Conservation (phyloP, 2,329 filamentous ascomycete genomes). For the Fusarium sp. region DNA sequence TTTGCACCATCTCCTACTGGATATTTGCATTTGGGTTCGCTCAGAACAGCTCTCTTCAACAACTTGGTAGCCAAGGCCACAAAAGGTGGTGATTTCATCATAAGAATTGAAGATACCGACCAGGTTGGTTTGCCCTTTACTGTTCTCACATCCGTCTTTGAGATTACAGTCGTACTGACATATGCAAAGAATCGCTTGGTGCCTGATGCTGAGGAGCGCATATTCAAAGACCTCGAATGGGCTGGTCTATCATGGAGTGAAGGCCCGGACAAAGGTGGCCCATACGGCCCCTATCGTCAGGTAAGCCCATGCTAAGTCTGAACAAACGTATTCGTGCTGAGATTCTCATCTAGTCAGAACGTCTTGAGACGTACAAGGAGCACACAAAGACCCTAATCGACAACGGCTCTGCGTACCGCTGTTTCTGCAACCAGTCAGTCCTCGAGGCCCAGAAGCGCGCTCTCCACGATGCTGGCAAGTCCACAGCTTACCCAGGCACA, state of each 20-base stretch:
- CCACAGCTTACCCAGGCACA: slow-evolving; percentile 68
- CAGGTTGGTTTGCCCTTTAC: slow-evolving; percentile 66
- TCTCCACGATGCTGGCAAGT: slow-evolving; percentile 64
- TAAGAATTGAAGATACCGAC: slow-evolving; percentile 96
- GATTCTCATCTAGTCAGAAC: slow-evolving; percentile 73
- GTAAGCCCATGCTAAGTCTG: slow-evolving; percentile 57
- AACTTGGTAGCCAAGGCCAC: slow-evolving; percentile 91
- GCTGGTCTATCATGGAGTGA: slow-evolving; percentile 94
- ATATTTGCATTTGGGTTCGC: slow-evolving; percentile 89
- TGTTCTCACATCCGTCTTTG: background rate
- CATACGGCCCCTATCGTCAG: slow-evolving; percentile 87
- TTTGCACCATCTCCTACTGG: slow-evolving; percentile 98
- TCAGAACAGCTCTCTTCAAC: slow-evolving; percentile 95
- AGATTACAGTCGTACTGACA: slow-evolving; percentile 9
- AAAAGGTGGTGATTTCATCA: slow-evolving; percentile 82
- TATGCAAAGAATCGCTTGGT: slow-evolving; percentile 79
- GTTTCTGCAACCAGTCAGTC: slow-evolving; percentile 85
- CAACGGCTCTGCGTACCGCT: slow-evolving; percentile 84
- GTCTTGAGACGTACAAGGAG: slow-evolving; percentile 77
- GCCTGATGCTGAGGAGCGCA: slow-evolving; percentile 78
- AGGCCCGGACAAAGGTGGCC: slow-evolving; percentile 85
- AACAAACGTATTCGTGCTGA: background rate
- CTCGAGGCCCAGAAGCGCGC: slow-evolving; percentile 75
- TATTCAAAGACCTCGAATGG: slow-evolving; percentile 88
- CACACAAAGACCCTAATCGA: slow-evolving; percentile 78